These are phyloP conservation scores for Plectosphaerella cucumerina DNA, from an alignment of 2,329 filamentous ascomycete genomes.

Conservation along the genomic window DNA sequence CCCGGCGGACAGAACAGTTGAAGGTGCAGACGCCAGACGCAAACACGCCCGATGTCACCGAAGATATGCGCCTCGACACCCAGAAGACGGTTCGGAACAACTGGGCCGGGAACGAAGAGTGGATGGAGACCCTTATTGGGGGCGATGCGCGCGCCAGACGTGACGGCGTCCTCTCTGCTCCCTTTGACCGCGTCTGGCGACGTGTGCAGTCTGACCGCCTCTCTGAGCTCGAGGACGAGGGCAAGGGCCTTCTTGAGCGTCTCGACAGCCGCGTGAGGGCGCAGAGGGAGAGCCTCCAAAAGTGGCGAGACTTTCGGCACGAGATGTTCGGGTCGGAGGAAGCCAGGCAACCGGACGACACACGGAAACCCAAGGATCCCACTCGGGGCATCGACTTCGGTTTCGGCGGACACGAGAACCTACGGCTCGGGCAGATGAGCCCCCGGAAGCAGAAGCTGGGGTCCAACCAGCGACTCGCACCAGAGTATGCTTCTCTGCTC, in stretches of 20 bases:
- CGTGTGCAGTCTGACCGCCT: constrained; percentile 57
- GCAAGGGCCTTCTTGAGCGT: constrained; percentile 59
- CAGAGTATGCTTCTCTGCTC: constrained; percentile 41
- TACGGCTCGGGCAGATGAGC: constrained; percentile 36
- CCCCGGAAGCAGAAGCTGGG: constrained; percentile 18
- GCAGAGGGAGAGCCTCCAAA: constrained; percentile 64
- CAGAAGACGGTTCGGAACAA: constrained; percentile 62
- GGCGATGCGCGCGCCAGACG: constrained; percentile 55
- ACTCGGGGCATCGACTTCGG: constrained; percentile 47
- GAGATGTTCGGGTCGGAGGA: constrained; percentile 34
- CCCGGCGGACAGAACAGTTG: constrained; percentile 44
- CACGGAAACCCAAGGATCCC: constrained; percentile 13
- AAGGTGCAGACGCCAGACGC: constrained; percentile 8
- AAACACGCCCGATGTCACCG: constrained; percentile 23
- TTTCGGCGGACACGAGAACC: constrained; percentile 47
- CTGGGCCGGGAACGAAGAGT: constrained; percentile 74
- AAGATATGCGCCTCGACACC: constrained; percentile 43
- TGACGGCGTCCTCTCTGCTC: constrained; percentile 60
- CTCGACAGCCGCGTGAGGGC: constrained; percentile 63
- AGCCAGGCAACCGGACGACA: constrained; percentile 14
- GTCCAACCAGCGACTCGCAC: constrained; percentile 21
- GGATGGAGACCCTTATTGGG: constrained; percentile 67
- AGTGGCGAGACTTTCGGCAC: constrained; percentile 67
- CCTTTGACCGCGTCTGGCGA: constrained; percentile 70
- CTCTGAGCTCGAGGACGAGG: constrained; percentile 49